A percentile compares a stretch with the other conserved stretches of the same genome.
phyloP scores from a whole-genome alignment of 2,329 filamentous ascomycete species.

The Fonsecaea pugnacius region DNA sequence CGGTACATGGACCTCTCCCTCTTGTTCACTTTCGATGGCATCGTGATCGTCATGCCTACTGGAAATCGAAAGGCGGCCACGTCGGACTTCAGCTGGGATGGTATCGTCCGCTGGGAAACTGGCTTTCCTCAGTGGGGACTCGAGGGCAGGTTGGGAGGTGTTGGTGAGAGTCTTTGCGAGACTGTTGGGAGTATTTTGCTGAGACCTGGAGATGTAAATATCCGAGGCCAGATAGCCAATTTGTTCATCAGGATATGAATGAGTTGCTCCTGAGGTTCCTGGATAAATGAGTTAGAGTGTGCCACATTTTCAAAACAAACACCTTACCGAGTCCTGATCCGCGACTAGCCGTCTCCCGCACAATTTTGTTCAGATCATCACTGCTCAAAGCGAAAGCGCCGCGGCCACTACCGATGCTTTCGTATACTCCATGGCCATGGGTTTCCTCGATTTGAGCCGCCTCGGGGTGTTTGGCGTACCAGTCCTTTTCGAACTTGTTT shows the following conservation, averaged over 20 bases:
- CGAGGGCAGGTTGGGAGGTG: constrained; percentile 52
- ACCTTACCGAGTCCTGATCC: constrained; percentile 59
- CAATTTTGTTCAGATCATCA: constrained; percentile 86
- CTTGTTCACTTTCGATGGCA: constrained; percentile 53
- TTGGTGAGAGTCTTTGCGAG: constrained; percentile 48
- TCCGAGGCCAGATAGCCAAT: constrained; percentile 86
- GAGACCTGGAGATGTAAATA: constrained; percentile 76
- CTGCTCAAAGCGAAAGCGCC: constrained; percentile 85
- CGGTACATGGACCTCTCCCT: constrained; percentile 77
- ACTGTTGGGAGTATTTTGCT: constrained; percentile 65
- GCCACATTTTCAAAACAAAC: constrained; percentile 14
- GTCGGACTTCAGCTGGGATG: constrained; percentile 35
- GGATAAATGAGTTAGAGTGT: constrained; percentile 37
- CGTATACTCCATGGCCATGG: constrained; percentile 62
- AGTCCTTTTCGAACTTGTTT: constrained; percentile 86
- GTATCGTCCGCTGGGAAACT: constrained; percentile 50
- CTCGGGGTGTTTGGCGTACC: constrained; percentile 91
- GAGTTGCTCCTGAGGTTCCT: constrained; percentile 68
- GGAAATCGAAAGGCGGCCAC: constrained; percentile 34
- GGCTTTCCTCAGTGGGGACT: constrained; percentile 58
- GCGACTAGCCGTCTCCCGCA: constrained; percentile 67
- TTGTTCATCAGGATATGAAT: constrained; percentile 84
- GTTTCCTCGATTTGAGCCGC: constrained; percentile 71
- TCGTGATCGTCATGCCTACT: constrained; percentile 33
- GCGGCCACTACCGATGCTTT: constrained; percentile 61